Evolutionary conservation across 2,329 filamentous ascomycete species (phyloP), one percentile per base, ranked within the genome.

Genomic region (Botrytis pseudocinerea): DNA sequence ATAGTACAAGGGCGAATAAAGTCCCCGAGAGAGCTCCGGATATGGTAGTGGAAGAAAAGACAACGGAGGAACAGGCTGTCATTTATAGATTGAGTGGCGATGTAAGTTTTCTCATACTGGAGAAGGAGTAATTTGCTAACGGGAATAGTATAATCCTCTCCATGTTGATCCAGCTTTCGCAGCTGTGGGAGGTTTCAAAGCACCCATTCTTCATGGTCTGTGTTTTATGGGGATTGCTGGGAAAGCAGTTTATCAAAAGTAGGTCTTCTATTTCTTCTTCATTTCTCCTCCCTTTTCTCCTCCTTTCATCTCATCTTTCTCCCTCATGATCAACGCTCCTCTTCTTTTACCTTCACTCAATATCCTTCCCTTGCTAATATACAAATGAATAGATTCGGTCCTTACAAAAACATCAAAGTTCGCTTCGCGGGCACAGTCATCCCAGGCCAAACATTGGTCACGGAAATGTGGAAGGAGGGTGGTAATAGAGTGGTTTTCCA

Each of bases 151-250:
- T 35, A 74, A 70, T 86, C 96, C 96, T 22, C 90, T 99, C 2
- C 96, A 99, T 85, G 92, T 99, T 75, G 96, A 99, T 83, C 96
- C 96, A 1, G 88, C 90, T 68, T 98, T 99, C 83, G 93, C 93
- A 84, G 96, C 96, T 85, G 91, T 97, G 78, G 96, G 95, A 74
- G 96, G 96, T 74, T 99, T 99, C 90, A 92, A 96, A 84, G 89
- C 86, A 42, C 96, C 96, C 20, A 99, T 99, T 81, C 87, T 99
- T 71, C 96, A 99, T 85, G 96, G 96, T n/a, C 89, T 99, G 54
- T 97, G 94, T 88, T 96, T 91, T 82, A 95, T 99, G 80, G 96
- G 96, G 78, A 90, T 98, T 77, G 91, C 93, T 25, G 93, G 92
- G 76, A 98, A 97, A 87, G 94, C 95, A 74, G 90, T 99, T 57